phyloP scores from a whole-genome alignment of 2,329 filamentous ascomycete species.

The Drechslera avenae region DNA sequence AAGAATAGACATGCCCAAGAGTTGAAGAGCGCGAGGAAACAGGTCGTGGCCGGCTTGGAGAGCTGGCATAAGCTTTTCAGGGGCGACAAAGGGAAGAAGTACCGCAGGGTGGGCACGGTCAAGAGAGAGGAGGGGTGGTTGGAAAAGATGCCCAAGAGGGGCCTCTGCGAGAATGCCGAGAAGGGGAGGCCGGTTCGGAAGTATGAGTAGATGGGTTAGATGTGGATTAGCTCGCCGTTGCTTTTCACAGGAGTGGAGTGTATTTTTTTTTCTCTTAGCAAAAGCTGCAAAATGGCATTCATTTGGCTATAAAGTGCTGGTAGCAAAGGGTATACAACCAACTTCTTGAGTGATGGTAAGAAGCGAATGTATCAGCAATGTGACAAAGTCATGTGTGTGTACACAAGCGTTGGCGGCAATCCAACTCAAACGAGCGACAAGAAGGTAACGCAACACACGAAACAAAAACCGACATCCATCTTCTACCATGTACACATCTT shows the following conservation, averaged over 20 bases:
- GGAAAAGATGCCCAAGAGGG: slow-evolving; percentile 60
- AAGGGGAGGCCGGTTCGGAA: slow-evolving; percentile 65
- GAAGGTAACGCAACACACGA: no score
- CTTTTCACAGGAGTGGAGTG: no score
- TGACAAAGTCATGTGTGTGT: no score
- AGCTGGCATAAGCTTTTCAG: slow-evolving; percentile 85
- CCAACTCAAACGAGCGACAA: no score
- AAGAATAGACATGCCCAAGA: slow-evolving; percentile 67
- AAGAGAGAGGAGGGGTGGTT: slow-evolving; percentile 66
- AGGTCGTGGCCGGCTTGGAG: slow-evolving; percentile 69
- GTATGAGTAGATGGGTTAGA: slow-evolving; percentile 19
- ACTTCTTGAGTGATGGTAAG: no score
- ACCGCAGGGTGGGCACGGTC: slow-evolving; percentile 78
- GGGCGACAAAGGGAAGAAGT: slow-evolving; percentile 72
- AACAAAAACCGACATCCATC: background rate
- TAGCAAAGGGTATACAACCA: no score
- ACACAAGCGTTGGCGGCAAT: no score
- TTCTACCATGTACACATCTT: background rate
- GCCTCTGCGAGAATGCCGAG: slow-evolving; percentile 73
- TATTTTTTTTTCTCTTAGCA: no score
- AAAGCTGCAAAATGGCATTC: background rate
- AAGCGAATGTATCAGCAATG: no score
- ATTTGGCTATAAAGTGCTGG: no score
- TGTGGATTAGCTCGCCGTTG: no score
- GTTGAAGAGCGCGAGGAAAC: slow-evolving; percentile 64